These are phyloP conservation scores for Aspergillus floridensis DNA, from an alignment of 2,329 filamentous ascomycete genomes.

Conservation along the genomic window DNA sequence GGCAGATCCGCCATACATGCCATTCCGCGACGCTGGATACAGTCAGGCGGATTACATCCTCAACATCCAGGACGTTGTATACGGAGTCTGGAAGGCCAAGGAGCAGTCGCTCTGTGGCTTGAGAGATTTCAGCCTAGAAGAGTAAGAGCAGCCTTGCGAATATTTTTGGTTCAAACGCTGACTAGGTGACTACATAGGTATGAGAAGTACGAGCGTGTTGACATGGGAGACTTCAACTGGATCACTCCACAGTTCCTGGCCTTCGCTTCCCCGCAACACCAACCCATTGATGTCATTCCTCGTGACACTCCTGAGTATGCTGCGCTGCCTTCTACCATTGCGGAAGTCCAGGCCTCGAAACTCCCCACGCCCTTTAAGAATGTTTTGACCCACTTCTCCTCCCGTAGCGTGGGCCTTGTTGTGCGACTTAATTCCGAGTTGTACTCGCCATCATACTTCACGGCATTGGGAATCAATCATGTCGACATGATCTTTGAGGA, in stretches of 20 bases:
- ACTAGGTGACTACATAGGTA: constrained; percentile 56
- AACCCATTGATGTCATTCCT: constrained; percentile 69
- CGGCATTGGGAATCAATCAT: constrained; percentile 89
- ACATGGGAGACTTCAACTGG: constrained; percentile 99
- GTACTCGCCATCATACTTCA: constrained; percentile 97
- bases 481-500: constrained; percentile 99
- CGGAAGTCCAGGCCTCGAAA: constrained; percentile 66
- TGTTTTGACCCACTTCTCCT: constrained; percentile 82
- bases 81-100: constrained; percentile 98
- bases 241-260: constrained; percentile 91
- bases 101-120: constrained; percentile 89
- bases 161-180: constrained; percentile 1
- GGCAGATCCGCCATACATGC: constrained; percentile 96
- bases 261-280: constrained; percentile 90
- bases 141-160: constrained; percentile 50
- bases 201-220: constrained; percentile 90
- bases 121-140: constrained; percentile 91
- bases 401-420: constrained; percentile 85
- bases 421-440: constrained; percentile 93
- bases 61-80: constrained; percentile 95
- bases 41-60: constrained; percentile 96
- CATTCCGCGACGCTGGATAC: constrained; percentile 96
- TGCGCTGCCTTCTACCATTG: constrained; percentile 71
- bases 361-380: constrained; percentile 92
- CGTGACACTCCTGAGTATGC: constrained; percentile 71